Evolutionary conservation across 371 early-diverging fungal species (phyloP).

Genomic region (Apophysomyces sp.): DNA sequence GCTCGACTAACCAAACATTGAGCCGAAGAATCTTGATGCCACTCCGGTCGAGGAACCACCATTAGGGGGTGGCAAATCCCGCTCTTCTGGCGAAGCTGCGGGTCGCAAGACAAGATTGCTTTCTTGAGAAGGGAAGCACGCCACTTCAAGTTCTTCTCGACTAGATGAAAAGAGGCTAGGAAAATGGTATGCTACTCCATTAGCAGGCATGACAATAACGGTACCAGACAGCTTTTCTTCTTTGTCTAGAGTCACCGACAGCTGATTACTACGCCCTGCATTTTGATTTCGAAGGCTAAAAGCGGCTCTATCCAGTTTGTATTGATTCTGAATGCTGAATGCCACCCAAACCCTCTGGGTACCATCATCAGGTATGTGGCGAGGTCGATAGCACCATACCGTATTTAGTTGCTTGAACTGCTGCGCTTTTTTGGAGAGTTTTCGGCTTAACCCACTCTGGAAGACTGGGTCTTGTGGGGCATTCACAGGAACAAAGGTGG

Average conservation of each 20-base stretch:
- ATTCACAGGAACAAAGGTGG: background rate
- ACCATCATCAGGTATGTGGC: background rate
- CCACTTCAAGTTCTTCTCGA: conserved; percentile 12
- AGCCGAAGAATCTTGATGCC: conserved; percentile 56
- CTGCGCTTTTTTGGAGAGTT: conserved; percentile 10
- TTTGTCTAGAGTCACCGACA: conserved; percentile 9
- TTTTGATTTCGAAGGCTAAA: background rate
- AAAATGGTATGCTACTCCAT: conserved; percentile 14
- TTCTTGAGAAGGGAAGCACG: conserved; percentile 15
- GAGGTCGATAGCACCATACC: conserved; percentile 22
- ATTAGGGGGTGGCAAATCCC: background rate
- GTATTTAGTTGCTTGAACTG: conserved; percentile 7
- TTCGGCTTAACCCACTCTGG: conserved; percentile 5
- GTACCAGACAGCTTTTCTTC: conserved; percentile 19
- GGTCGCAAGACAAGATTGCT: conserved; percentile 15
- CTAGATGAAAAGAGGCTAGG: conserved; percentile 9
- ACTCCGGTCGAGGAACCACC: background rate
- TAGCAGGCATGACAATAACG: conserved; percentile 8
- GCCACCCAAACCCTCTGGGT: conserved; percentile 14
- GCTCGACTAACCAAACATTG: conserved; percentile 26
- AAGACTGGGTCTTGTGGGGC: background rate
- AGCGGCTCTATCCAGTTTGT: conserved; percentile 11
- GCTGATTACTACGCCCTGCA: background rate
- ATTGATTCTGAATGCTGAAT: conserved; percentile 18
- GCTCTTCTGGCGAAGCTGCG: background rate